Conservation (phyloP, 179 eudicot species). For the Vitellaria paradoxa region DNA sequence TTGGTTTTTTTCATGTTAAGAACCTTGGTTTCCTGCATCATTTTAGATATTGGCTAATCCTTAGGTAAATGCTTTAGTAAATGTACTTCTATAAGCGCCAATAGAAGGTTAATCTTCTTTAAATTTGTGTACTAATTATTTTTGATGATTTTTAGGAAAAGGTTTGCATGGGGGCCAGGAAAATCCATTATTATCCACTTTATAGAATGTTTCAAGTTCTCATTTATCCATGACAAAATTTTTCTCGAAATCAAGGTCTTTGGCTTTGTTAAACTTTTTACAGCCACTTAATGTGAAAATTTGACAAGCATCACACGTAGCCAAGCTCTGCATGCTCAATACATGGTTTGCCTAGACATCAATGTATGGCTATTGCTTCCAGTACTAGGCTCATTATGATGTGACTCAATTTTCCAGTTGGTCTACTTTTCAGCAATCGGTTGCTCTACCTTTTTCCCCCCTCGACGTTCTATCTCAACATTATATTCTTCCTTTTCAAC, state of each 20-base stretch:
- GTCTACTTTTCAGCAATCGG: neutral
- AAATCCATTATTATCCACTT: neutral
- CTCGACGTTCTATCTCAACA: too few species aligned
- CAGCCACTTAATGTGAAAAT: neutral
- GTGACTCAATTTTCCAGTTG: neutral
- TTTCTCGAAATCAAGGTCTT: neutral
- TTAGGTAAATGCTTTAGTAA: neutral
- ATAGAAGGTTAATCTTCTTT: neutral
- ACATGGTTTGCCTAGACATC: neutral
- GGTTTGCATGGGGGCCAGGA: neutral
- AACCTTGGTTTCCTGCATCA: neutral
- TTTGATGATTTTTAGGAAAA: neutral
- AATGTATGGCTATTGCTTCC: neutral
- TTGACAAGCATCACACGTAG: neutral
- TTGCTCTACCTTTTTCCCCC: too few species aligned
- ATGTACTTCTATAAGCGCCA: neutral
- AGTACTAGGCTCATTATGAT: neutral
- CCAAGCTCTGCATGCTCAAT: conserved; percentile 2
- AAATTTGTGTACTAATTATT: neutral
- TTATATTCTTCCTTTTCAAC: neutral
- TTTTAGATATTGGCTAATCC: neutral
- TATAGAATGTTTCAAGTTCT: conserved; percentile 5
- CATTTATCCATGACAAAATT: neutral
- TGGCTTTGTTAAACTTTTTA: neutral
- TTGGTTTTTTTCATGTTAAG: neutral